These are phyloP conservation scores for Brettanomyces custersianus DNA, from an alignment of 805 yeast genomes.

Conservation along the genomic window DNA sequence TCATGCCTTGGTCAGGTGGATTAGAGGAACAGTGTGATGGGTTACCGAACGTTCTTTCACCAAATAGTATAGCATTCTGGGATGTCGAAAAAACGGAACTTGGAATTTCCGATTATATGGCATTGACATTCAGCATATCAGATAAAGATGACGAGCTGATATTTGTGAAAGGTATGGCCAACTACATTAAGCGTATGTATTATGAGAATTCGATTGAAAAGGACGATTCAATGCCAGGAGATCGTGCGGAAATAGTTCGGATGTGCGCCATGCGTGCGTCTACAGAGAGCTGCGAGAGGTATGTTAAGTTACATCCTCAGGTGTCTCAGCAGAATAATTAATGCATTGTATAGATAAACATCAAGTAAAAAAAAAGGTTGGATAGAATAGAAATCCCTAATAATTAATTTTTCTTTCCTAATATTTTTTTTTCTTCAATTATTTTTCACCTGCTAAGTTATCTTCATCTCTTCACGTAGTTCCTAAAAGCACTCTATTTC, in stretches of 20 bases:
- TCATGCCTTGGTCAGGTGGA: constrained; percentile 22
- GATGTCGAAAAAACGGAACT: constrained; percentile 7
- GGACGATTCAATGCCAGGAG: background rate
- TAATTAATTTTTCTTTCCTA: no score
- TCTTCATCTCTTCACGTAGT: no score
- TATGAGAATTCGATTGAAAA: constrained; percentile 10
- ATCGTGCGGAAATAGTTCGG: background rate
- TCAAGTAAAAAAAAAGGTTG: no score
- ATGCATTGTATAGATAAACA: no score
- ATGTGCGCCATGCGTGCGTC: background rate
- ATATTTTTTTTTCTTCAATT: no score
- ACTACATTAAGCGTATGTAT: constrained; percentile 27
- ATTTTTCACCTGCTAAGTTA: no score
- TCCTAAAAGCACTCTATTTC: no score
- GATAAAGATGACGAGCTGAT: constrained; percentile 28
- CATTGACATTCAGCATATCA: constrained; percentile 29
- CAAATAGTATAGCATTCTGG: constrained; percentile 30
- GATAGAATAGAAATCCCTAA: no score
- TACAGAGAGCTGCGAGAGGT: background rate
- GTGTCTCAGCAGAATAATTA: no score
- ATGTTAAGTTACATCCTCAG: background rate
- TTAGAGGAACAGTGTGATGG: constrained; percentile 3
- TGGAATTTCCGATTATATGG: constrained; percentile 29
- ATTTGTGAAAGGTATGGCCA: constrained; percentile 27
- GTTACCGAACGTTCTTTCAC: constrained; percentile 26